A percentile compares a stretch with the other conserved stretches of the same genome.
These are phyloP conservation scores for Aspergillus coremiiformis DNA, from an alignment of 495 filamentous ascomycete species.

Conservation along the genomic window DNA sequence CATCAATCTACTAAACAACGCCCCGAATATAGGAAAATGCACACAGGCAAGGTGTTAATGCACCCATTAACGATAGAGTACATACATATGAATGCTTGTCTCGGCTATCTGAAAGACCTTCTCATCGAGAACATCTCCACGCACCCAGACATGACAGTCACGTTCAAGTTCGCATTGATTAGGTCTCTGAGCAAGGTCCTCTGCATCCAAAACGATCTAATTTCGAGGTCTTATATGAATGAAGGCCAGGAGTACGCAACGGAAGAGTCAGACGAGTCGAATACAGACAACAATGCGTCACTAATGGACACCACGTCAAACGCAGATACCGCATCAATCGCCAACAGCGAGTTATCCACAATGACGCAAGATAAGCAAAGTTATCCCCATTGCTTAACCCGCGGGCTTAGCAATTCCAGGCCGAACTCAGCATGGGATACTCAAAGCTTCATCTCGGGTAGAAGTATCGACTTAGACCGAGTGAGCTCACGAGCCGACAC, in stretches of 20 bases:
- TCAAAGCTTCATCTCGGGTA: neutral
- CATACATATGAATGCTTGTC: conserved; percentile 56
- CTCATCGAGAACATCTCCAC: conserved; percentile 50
- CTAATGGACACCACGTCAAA: neutral
- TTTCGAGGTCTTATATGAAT: conserved; percentile 52
- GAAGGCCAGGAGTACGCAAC: conserved; percentile 46
- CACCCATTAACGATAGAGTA: conserved; percentile 52
- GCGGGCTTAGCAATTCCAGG: neutral
- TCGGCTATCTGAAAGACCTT: conserved; percentile 54
- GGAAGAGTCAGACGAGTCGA: neutral
- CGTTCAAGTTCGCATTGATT: conserved; percentile 50
- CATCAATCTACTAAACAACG: neutral
- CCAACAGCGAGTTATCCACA: neutral
- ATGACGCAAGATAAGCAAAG: neutral
- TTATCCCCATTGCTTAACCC: neutral
- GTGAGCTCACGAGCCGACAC: neutral
- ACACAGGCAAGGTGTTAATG: conserved; percentile 2
- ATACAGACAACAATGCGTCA: neutral
- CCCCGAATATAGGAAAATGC: conserved; percentile 5
- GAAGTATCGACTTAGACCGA: neutral
- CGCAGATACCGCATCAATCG: neutral
- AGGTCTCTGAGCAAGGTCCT: conserved; percentile 44
- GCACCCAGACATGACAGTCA: conserved; percentile 33
- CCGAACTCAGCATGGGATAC: neutral
- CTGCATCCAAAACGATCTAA: conserved; percentile 62